Conservation (phyloP, 371 early-diverging fungal genomes). For the Mucor indicus region DNA sequence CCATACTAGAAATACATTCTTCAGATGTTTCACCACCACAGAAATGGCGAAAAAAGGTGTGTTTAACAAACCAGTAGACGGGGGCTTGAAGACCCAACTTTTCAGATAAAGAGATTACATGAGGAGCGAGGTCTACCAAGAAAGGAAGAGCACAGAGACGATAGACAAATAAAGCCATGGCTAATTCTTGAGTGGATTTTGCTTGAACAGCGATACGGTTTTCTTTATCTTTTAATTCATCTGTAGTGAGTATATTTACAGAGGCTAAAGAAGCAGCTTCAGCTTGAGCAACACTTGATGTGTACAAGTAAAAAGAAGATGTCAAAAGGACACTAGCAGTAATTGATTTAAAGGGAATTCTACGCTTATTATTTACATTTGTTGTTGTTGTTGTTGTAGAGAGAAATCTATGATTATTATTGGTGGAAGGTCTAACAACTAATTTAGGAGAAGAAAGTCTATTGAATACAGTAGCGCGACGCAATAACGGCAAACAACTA, state of each 20-base stretch:
- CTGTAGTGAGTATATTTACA: slow-evolving; percentile 4
- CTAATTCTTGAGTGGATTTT: slow-evolving; percentile 60
- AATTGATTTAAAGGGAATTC: slow-evolving; percentile 25
- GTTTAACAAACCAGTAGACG: slow-evolving; percentile 71
- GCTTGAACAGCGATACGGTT: slow-evolving; percentile 50
- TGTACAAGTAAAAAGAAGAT: slow-evolving; percentile 11
- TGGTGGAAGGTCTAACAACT: not conserved
- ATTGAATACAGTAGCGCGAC: slow-evolving; percentile 9
- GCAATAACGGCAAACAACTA: no score
- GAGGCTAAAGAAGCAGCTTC: slow-evolving; percentile 14
- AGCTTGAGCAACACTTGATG: slow-evolving; percentile 5
- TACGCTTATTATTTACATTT: not conserved
- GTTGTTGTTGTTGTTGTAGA: not conserved
- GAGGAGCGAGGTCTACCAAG: slow-evolving; percentile 69
- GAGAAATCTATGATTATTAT: slow-evolving; percentile 3
- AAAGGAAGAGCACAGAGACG: slow-evolving; percentile 64
- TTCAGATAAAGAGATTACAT: slow-evolving; percentile 60
- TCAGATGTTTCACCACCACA: slow-evolving; percentile 92
- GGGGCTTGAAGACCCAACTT: slow-evolving; percentile 53
- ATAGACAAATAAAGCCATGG: slow-evolving; percentile 76
- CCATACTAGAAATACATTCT: slow-evolving; percentile 86
- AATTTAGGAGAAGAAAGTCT: not conserved
- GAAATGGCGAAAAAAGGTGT: slow-evolving; percentile 89
- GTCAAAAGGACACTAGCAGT: slow-evolving; percentile 21
- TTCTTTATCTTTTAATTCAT: slow-evolving; percentile 25